These are phyloP conservation scores for Centella asiatica DNA, from an alignment of 129 eudicot species.

Conservation along the genomic window DNA sequence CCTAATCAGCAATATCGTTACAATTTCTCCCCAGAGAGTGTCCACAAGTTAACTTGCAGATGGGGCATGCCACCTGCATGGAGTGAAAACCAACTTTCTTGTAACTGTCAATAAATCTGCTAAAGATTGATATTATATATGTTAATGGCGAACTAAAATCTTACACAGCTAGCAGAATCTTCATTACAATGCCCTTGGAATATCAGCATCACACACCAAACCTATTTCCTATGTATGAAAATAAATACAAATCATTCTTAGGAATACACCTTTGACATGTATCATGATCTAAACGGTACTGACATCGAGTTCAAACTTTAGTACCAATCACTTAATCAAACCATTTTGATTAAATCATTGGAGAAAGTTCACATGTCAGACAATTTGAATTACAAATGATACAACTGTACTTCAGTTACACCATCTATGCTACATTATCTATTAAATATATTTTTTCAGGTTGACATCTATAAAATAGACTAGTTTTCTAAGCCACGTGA, in stretches of 20 bases:
- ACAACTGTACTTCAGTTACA: too few species aligned
- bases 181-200: not conserved
- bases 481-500: too few species aligned
- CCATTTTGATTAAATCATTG: too few species aligned
- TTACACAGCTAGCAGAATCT: conserved; percentile 1
- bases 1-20: conserved; percentile 3
- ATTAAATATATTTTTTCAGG: too few species aligned
- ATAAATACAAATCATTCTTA: not conserved
- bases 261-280: not conserved
- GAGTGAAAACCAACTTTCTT: not conserved
- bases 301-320: not conserved
- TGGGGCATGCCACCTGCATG: not conserved
- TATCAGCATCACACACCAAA: not conserved
- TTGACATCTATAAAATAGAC: too few species aligned
- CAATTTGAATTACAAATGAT: too few species aligned
- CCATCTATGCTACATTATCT: too few species aligned
- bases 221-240: not conserved
- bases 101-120: not conserved
- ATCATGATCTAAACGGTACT: not conserved
- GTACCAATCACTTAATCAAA: not conserved
- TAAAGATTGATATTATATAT: not conserved
- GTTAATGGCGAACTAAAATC: not conserved
- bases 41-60: conserved; percentile 5
- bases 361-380: too few species aligned
- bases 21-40: not conserved